Evolutionary conservation across 495 filamentous ascomycete species (phyloP).

Genomic region (Podospora australis): DNA sequence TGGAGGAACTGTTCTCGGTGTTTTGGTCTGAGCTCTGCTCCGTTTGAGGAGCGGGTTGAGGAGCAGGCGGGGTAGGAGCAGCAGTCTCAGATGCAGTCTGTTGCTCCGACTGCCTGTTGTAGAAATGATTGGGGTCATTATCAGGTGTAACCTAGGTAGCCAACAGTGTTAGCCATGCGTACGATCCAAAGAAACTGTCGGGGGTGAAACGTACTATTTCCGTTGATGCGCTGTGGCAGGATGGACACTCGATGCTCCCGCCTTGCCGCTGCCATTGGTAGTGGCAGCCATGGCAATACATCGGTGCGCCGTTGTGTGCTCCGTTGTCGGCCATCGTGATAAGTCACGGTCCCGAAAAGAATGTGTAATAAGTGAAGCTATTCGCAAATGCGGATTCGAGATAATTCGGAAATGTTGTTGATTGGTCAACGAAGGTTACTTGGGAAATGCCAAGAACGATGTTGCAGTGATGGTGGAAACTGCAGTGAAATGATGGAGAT

Average conservation of each 20-base stretch:
- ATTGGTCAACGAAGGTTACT: no score
- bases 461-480: no score
- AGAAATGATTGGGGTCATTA: slow-evolving; percentile 21
- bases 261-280: slow-evolving; percentile 17
- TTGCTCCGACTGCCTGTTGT: slow-evolving; percentile 7
- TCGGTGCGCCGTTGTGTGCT: slow-evolving; percentile 7
- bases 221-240: slow-evolving; percentile 16
- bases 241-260: slow-evolving; percentile 20
- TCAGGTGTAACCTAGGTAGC: slow-evolving; percentile 13
- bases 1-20: no score
- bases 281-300: slow-evolving; percentile 27
- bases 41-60: no score
- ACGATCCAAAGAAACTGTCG: neutral
- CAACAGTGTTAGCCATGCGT: slow-evolving; percentile 1
- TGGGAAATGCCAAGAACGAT: no score
- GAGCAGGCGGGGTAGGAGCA: neutral
- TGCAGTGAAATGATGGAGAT: no score
- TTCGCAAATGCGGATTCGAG: neutral
- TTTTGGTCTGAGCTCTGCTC: no score
- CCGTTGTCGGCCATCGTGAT: slow-evolving; percentile 8
- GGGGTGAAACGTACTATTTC: slow-evolving; percentile 17
- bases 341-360: neutral
- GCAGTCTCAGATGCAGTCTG: neutral
- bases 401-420: no score
- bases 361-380: neutral